Evolutionary conservation across 345 rosid species (phyloP).

Genomic region (Citrus maxima): DNA sequence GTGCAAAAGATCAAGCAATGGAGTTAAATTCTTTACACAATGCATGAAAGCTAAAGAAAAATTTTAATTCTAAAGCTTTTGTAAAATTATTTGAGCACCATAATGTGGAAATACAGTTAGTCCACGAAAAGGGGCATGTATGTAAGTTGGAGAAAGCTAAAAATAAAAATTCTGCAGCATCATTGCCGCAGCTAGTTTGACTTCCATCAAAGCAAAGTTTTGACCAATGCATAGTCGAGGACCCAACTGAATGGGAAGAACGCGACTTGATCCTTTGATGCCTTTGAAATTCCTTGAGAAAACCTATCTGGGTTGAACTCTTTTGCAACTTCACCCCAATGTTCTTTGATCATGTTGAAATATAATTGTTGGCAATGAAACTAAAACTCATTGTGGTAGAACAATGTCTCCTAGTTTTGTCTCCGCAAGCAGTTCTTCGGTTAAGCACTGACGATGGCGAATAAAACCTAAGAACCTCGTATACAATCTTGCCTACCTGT

Average conservation of each 20-base stretch:
- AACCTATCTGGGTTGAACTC: conserved; percentile 66
- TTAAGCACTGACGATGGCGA: conserved; percentile 23
- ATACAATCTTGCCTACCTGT: conserved; percentile 43
- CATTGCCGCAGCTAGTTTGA: conserved; percentile 45
- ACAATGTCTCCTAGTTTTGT: conserved; percentile 39
- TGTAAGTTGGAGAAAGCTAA: conserved; percentile 51
- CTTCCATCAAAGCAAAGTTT: conserved; percentile 60
- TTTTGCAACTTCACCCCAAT: conserved; percentile 54
- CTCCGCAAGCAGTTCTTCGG: conserved; percentile 21
- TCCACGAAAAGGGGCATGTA: conserved; percentile 41
- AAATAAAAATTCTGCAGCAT: conserved; percentile 46
- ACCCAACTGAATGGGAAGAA: conserved; percentile 57
- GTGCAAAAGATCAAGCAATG: no score
- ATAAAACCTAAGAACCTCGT: conserved; percentile 53
- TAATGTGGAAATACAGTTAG: conserved; percentile 40
- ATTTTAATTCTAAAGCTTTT: conserved; percentile 8
- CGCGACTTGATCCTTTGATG: conserved; percentile 40
- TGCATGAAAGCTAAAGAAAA: no score
- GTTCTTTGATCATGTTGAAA: conserved; percentile 38
- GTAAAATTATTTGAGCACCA: conserved; percentile 44
- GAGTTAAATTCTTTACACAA: no score
- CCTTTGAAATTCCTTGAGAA: conserved; percentile 48
- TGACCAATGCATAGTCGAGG: conserved; percentile 65
- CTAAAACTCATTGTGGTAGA: conserved; percentile 29
- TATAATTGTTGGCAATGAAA: conserved; percentile 22